These are phyloP conservation scores for Pisolithus marmoratus DNA, from an alignment of 768 basidiomycete genomes.

Conservation along the genomic window DNA sequence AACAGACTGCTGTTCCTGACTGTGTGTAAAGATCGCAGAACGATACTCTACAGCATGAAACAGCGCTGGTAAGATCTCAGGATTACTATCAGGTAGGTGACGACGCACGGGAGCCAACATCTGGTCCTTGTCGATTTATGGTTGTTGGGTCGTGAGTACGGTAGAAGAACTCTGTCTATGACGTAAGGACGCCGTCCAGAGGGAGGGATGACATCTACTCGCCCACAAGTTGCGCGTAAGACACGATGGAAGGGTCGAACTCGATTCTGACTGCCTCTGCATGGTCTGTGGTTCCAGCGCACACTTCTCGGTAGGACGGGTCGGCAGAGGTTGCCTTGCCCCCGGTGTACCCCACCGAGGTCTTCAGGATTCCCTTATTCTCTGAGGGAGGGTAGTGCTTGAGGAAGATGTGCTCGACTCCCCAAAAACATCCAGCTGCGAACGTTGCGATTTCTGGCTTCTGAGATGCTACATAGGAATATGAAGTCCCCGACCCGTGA, in stretches of 20 bases:
- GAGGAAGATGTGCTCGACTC: conserved; percentile 78
- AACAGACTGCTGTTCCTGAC: conserved; percentile 61
- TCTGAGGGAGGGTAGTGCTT: conserved; percentile 68
- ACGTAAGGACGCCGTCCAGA: background rate
- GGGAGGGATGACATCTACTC: conserved; percentile 24
- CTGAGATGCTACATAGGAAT: conserved; percentile 41
- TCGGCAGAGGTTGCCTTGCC: conserved; percentile 48
- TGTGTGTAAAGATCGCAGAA: conserved; percentile 82
- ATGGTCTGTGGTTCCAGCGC: conserved; percentile 75
- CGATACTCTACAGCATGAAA: conserved; percentile 65
- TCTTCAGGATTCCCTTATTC: conserved; percentile 70
- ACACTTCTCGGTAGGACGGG: conserved; percentile 73
- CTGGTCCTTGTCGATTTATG: conserved; percentile 69
- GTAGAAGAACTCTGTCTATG: conserved; percentile 78
- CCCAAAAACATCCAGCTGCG: conserved; percentile 74
- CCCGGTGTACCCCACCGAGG: conserved; percentile 76
- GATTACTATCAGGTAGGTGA: background rate
- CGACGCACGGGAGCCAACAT: conserved; percentile 69
- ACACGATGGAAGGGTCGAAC: conserved; percentile 73
- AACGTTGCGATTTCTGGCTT: conserved; percentile 41
- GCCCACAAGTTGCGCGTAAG: conserved; percentile 85
- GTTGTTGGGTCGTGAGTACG: conserved; percentile 93
- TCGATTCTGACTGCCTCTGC: conserved; percentile 86
- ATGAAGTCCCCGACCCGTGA: too few relatives aligned
- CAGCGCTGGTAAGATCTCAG: background rate